A percentile compares a stretch with the other conserved stretches of the same genome.
Conservation (phyloP, 2,329 filamentous ascomycete species). For the Xylaria sp. region DNA sequence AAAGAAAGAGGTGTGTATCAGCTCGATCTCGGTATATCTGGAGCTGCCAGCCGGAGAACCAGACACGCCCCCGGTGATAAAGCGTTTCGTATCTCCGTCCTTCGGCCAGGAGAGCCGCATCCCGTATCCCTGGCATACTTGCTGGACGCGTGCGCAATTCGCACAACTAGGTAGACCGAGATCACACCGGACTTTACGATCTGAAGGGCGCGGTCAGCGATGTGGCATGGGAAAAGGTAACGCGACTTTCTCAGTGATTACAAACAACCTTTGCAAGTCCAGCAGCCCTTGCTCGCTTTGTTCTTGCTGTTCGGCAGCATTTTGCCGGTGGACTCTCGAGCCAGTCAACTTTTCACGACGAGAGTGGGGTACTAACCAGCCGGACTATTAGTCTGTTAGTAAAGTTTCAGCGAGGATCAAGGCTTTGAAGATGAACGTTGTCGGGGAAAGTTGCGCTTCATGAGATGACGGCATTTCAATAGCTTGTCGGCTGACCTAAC, state of each 20-base stretch:
- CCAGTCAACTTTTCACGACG: conserved; percentile 30
- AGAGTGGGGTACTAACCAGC: neutral
- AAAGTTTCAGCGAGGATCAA: neutral
- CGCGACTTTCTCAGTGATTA: neutral
- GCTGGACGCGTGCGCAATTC: conserved; percentile 18
- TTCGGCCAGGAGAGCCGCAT: conserved; percentile 27
- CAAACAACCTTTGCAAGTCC: conserved; percentile 28
- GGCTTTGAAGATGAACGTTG: neutral
- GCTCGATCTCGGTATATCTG: neutral
- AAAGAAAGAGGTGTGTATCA: conserved; percentile 24
- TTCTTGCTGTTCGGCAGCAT: conserved; percentile 14
- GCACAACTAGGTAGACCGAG: conserved; percentile 18
- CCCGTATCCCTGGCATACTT: conserved; percentile 22
- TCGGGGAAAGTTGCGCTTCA: conserved; percentile 23
- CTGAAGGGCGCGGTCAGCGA: conserved; percentile 5
- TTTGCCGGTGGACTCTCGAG: conserved; percentile 16
- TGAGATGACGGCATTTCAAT: neutral
- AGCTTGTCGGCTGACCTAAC: neutral
- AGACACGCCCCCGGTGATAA: neutral
- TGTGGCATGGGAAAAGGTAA: neutral
- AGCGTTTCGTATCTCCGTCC: conserved; percentile 22
- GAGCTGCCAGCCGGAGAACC: neutral
- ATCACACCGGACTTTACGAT: conserved; percentile 25
- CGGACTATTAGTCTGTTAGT: neutral
- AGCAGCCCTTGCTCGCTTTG: conserved; percentile 18